These are phyloP conservation scores for Apiosordaria backusii DNA, from an alignment of 495 filamentous ascomycete species.

Conservation along the genomic window DNA sequence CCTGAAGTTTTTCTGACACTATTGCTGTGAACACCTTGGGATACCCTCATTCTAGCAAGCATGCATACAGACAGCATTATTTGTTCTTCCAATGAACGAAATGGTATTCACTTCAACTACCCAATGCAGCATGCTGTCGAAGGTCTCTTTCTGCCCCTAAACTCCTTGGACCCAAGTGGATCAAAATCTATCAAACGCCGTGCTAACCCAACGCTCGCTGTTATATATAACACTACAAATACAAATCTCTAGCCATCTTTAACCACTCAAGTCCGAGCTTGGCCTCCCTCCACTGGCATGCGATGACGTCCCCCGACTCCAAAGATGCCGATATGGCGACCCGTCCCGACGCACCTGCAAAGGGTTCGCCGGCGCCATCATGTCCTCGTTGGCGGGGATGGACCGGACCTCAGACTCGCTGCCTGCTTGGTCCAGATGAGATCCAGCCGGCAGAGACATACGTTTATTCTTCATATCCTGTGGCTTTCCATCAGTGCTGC, in stretches of 20 bases:
- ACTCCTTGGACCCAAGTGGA: constrained; percentile 30
- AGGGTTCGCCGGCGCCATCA: constrained; percentile 5
- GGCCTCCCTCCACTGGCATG: constrained; percentile 31
- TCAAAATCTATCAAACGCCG: not conserved
- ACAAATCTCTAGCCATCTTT: not conserved
- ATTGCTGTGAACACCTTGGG: not conserved
- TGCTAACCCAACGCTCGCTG: not conserved
- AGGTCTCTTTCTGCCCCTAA: constrained; percentile 29
- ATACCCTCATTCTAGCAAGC: not conserved
- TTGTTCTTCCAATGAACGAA: too few species aligned
- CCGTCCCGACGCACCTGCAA: constrained; percentile 14
- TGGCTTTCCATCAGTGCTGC: not conserved
- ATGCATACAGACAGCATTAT: too few species aligned
- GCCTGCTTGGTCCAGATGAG: not conserved
- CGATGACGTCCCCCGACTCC: constrained; percentile 26
- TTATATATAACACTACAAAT: not conserved
- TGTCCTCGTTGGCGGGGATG: not conserved
- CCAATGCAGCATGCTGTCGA: not conserved
- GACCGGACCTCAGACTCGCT: constrained; percentile 10
- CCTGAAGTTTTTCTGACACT: too few species aligned
- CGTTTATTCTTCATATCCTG: constrained; percentile 14
- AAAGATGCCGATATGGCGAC: constrained; percentile 19
- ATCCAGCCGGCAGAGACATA: constrained; percentile 17
- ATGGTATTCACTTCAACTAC: not conserved
- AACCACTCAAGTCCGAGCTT: constrained; percentile 28